Evolutionary conservation across 176 grass and related monocot species (phyloP), one percentile per base, ranked within the genome.

Genomic region (Microstegium vimineum): DNA sequence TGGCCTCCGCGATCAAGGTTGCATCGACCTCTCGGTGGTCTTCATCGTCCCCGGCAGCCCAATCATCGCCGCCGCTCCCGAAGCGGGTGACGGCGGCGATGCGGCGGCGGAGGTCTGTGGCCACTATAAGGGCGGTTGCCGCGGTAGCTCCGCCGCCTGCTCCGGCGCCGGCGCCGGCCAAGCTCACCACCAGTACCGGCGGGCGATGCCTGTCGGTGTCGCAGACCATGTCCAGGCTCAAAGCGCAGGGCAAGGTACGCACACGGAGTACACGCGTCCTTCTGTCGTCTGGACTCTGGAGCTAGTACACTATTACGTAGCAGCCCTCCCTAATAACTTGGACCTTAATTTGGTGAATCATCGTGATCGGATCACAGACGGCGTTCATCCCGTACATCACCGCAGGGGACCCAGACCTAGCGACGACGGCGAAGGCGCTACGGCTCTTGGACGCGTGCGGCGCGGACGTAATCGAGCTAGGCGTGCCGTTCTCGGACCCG

Each of bases 301-400:
- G n/a, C n/a, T n/a, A n/a, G n/a, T n/a, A n/a, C n/a, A n/a, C n/a
- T n/a, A n/a, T n/a, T n/a, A n/a, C n/a, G n/a, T n/a, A n/a, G n/a
- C n/a, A n/a, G n/a, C n/a, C n/a, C n/a, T n/a, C n/a, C n/a, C n/a
- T n/a, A n/a, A n/a, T n/a, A n/a, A n/a, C n/a, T n/a, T n/a, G n/a
- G n/a, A n/a, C n/a, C n/a, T n/a, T n/a, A n/a, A n/a, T n/a, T n/a
- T n/a, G n/a, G n/a, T n/a, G n/a, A n/a, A n/a, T n/a, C n/a, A n/a
- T n/a, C n/a, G 38, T 40, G 38, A 40, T 2, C n/a, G n/a, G 2
- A 8, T 45, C 20, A 22, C 86, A 79, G 87, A 81, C 62, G 31
- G 76, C 87, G 82, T 72, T 98, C 75, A 88, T 98, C 67, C 92
- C 92, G 31, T 98, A 94, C 75, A 88, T 98, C 49, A 98, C 92